Evolutionary conservation across 441 rosid genomes (phyloP).

Genomic region (Eruca vesicaria): DNA sequence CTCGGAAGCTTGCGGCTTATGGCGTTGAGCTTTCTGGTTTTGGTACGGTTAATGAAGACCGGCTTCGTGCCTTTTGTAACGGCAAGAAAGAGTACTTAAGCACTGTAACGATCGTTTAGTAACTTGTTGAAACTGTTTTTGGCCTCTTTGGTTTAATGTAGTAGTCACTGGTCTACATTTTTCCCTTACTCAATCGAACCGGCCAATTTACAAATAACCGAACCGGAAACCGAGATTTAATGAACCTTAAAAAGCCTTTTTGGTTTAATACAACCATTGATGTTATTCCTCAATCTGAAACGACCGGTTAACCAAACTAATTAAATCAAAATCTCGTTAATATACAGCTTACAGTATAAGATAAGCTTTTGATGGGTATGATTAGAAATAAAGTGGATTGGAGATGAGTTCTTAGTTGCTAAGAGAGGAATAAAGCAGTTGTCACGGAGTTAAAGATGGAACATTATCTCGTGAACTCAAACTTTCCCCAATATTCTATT

Average conservation of each 20-base stretch:
- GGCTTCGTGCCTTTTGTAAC: slow-evolving; percentile 57
- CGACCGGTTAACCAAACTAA: neutral
- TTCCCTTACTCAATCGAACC: neutral
- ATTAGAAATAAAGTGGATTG: neutral
- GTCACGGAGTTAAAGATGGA: slow-evolving; percentile 15
- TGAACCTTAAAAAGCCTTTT: neutral
- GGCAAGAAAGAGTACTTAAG: slow-evolving; percentile 53
- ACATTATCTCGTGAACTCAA: slow-evolving; percentile 4
- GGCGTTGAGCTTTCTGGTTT: slow-evolving; percentile 73
- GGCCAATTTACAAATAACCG: neutral
- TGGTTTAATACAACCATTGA: neutral
- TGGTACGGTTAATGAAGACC: slow-evolving; percentile 66
- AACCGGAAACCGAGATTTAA: neutral
- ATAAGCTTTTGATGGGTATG: neutral
- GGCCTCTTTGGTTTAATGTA: slow-evolving; percentile 5
- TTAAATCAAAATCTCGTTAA: neutral
- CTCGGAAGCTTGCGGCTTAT: slow-evolving; percentile 53
- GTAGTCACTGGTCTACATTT: neutral
- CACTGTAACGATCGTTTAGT: slow-evolving; percentile 46
- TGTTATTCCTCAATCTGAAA: neutral
- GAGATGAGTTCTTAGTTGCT: neutral
- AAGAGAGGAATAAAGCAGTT: slow-evolving; percentile 23
- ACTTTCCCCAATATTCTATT: neutral
- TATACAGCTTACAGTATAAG: neutral
- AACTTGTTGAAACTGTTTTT: neutral